Conservation (phyloP, 225 moss, liverwort and hornwort species). For the Ulota crispa region DNA sequence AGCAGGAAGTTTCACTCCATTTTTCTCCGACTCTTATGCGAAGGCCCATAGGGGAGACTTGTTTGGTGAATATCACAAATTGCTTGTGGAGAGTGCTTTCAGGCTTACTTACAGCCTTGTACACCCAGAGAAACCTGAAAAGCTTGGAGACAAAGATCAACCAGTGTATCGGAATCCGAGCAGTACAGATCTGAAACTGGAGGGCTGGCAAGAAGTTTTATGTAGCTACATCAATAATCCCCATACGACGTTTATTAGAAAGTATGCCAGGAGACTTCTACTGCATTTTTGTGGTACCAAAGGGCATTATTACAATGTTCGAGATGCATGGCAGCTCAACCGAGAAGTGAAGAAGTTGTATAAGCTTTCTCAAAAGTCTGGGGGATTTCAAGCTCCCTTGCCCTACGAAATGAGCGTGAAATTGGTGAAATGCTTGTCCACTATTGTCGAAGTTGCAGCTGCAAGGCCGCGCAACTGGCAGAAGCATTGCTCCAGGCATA, state of each 20-base stretch:
- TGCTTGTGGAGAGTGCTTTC: conserved; percentile 91
- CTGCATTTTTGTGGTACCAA: conserved; percentile 92
- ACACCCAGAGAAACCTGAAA: conserved; percentile 94
- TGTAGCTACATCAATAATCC: conserved; percentile 98
- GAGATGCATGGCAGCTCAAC: conserved; percentile 98
- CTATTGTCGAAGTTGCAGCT: conserved; percentile 87
- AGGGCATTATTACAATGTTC: conserved; percentile 93
- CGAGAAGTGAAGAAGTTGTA: conserved; percentile 87
- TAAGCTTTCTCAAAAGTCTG: conserved; percentile 93
- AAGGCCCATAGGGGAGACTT: conserved; percentile 96
- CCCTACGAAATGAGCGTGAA: conserved; percentile 94
- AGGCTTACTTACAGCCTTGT: conserved; percentile 93
- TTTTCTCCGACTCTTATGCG: conserved; percentile 95
- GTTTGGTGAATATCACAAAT: conserved; percentile 94
- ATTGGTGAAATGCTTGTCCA: conserved; percentile 84
- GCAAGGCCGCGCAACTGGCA: conserved; percentile 99
- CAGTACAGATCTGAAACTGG: conserved; percentile 78
- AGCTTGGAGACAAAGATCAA: conserved; percentile 81
- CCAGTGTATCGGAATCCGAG: conserved; percentile 58
- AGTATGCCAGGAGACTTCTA: conserved; percentile 93
- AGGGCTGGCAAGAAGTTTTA: conserved; percentile 96
- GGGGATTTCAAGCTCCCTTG: conserved; percentile 78
- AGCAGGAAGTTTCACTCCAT: conserved; percentile 95
- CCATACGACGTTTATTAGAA: conserved; percentile 83
- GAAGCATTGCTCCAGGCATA: conserved; percentile 92